Conservation (phyloP, 2,329 filamentous ascomycete species). For the Gyromitra esculenta region DNA sequence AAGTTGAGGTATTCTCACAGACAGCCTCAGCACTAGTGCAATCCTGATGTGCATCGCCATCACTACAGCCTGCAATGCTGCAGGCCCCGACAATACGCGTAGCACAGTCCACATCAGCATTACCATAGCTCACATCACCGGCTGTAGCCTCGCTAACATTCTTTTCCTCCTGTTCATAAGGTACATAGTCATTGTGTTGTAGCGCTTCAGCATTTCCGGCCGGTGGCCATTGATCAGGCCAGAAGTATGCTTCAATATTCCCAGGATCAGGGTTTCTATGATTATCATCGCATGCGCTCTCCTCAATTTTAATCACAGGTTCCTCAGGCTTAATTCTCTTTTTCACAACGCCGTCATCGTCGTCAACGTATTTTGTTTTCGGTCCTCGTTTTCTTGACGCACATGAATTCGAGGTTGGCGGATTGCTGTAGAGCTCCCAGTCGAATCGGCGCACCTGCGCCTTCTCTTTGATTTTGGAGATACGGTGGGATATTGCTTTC, state of each 20-base stretch:
- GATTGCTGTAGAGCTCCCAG: constrained; percentile 39
- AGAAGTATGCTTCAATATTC: constrained; percentile 1
- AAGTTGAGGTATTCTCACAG: neutral
- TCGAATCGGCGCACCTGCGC: constrained; percentile 38
- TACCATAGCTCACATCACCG: neutral
- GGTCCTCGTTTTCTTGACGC: constrained; percentile 22
- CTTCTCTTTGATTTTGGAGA: constrained; percentile 57
- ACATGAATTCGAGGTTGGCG: neutral
- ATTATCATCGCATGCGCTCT: neutral
- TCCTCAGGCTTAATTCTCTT: constrained; percentile 32
- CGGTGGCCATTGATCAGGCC: constrained; percentile 1
- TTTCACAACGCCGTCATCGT: constrained; percentile 16
- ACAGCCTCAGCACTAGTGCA: neutral
- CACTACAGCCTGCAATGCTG: neutral
- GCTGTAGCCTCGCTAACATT: neutral
- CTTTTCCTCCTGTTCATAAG: neutral
- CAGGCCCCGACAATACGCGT: neutral
- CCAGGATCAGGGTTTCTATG: neutral
- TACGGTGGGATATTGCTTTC: constrained; percentile 57
- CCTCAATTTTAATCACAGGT: constrained; percentile 19
- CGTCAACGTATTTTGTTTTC: constrained; percentile 15
- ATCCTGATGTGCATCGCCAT: neutral
- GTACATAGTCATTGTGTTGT: constrained; percentile 3
- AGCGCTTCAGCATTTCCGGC: neutral
- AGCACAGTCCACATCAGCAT: neutral